phyloP scores from a whole-genome alignment of 331 rosid genomes.

The Telfairia occidentalis region DNA sequence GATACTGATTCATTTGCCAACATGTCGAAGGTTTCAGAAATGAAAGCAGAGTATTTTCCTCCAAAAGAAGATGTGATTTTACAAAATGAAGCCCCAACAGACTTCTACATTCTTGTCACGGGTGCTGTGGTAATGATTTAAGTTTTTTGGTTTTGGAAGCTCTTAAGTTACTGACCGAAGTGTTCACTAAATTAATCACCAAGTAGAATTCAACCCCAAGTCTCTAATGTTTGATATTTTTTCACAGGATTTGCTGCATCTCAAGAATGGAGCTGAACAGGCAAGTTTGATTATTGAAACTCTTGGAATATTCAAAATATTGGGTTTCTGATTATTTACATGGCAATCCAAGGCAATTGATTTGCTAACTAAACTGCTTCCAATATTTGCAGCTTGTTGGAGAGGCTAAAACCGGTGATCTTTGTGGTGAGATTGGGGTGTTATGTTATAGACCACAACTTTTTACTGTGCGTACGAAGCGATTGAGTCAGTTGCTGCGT shows the following conservation, averaged over 20 bases:
- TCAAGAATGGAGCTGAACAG: conserved; percentile 62
- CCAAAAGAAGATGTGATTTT: conserved; percentile 92
- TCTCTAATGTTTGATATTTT: conserved; percentile 12
- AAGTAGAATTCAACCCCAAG: not conserved
- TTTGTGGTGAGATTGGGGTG: conserved; percentile 92
- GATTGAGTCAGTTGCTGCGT: conserved; percentile 70
- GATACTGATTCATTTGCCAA: not conserved
- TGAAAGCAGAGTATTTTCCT: conserved; percentile 97
- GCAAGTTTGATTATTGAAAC: conserved; percentile 26
- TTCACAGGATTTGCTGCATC: conserved; percentile 51
- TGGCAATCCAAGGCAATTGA: not conserved
- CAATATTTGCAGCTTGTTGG: conserved; percentile 43
- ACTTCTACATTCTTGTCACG: conserved; percentile 74
- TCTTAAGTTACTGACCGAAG: not conserved
- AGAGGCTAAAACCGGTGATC: conserved; percentile 65
- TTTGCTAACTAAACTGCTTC: conserved; percentile 8
- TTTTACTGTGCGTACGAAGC: conserved; percentile 72
- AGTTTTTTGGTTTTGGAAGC: not conserved
- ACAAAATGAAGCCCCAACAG: conserved; percentile 96
- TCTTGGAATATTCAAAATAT: not conserved
- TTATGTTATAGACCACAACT: conserved; percentile 88
- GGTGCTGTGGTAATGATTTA: conserved; percentile 73
- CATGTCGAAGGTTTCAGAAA: conserved; percentile 75
- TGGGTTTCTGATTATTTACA: not conserved
- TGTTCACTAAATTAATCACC: not conserved